Evolutionary conservation across 495 filamentous ascomycete genomes (phyloP), one percentile per base, ranked within the genome.

Genomic region (Penicillium atrosanguineum): DNA sequence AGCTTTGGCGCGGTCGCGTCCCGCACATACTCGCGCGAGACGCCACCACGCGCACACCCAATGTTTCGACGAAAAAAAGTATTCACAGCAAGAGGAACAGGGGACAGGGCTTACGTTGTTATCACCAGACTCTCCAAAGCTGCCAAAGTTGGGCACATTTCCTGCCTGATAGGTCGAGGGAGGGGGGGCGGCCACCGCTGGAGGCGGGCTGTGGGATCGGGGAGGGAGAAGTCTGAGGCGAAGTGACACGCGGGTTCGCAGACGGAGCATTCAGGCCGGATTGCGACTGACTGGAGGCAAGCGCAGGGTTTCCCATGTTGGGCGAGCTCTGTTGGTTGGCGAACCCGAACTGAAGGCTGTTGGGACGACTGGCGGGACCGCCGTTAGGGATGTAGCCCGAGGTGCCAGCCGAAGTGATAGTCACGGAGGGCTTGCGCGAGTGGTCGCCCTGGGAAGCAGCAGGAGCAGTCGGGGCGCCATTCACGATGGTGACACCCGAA

Each of bases 191-290:
- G 60, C 90, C 90, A 62, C 91, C 91, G 69, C 90, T 95, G 36
- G 87, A 87, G 36, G 88, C 82, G 44, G 88, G 88, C 68, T 89
- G 87, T 18, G 91, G 91, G 48, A 97, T 97, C 6, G 92, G 92
- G 19, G 87, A 90, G 3, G 92, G 92, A 14, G 92, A 96, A 25
- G 82, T 80, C 52, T 85, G 83, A 6, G 89, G 89, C 39, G 87
- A 88, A 21, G 82, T 81, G 26, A 88, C 75, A 56, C 87, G 79
- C 29, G 81, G 84, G 64, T 87, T 85, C 28, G 68, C 75, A 61
- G 77, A 74, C 37, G 87, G 85, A 50, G 87, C 81, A 57, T 88
- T 81, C 19, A 91, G 80, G 41, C 71, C 67, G 45, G 66, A 37
- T 58, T 74, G 75, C 43, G 70, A 61, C 69, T 70, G 74, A 46